These are phyloP conservation scores for Phytopythium delawarense DNA, from an alignment of 352 stramenopile genomes.

Conservation along the genomic window DNA sequence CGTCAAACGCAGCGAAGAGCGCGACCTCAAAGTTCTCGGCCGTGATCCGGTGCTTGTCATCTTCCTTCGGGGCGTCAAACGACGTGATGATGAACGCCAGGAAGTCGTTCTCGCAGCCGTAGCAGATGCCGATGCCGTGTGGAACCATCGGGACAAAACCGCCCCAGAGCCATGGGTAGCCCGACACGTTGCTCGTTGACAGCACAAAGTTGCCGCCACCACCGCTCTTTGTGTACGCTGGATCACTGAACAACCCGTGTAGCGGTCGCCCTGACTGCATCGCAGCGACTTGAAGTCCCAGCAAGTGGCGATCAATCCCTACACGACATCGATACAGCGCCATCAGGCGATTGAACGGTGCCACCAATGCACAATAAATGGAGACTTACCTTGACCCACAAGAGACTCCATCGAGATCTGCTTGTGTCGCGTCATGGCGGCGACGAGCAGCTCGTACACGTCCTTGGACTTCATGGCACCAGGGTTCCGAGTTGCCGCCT, in stretches of 20 bases:
- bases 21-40: conserved; percentile 39
- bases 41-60: conserved; percentile 20
- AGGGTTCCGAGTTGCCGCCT: conserved; percentile 21
- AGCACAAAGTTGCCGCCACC: conserved; percentile 88
- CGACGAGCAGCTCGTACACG: conserved; percentile 55
- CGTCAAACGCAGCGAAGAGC: conserved; percentile 52
- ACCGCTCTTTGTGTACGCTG: conserved; percentile 78
- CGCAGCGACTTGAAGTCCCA: conserved; percentile 88
- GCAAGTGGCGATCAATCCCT: conserved; percentile 90
- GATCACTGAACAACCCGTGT: conserved; percentile 83
- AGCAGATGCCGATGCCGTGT: conserved; percentile 92
- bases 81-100: conserved; percentile 92
- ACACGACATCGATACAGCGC: background rate
- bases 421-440: conserved; percentile 83
- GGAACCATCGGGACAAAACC: conserved; percentile 90
- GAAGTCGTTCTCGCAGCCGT: conserved; percentile 88
- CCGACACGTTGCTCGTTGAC: conserved; percentile 93
- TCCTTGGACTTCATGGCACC: conserved; percentile 20
- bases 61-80: conserved; percentile 29
- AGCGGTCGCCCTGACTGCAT: conserved; percentile 60
- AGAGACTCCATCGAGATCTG: conserved; percentile 75
- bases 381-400: conserved; percentile 38
- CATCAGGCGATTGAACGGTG: background rate
- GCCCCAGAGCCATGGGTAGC: conserved; percentile 94
- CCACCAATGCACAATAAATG: background rate